Conservation (phyloP, 2,329 filamentous ascomycete genomes). For the Diaporthe sp. region DNA sequence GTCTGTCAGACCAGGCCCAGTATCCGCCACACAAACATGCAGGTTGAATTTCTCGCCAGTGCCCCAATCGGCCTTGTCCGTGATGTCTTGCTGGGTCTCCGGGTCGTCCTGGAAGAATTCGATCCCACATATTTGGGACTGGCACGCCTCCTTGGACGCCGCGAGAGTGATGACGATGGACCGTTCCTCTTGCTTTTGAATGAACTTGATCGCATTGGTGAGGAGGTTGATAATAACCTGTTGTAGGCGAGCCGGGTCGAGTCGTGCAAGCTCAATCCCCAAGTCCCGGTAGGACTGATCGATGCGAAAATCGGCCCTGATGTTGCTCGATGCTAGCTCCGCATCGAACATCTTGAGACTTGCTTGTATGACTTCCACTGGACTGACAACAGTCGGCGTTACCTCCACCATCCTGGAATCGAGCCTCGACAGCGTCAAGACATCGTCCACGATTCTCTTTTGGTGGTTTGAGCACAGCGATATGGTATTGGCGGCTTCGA, state of each 20-base stretch:
- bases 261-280: slow-evolving; percentile 75
- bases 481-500: slow-evolving; percentile 86
- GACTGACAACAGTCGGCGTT: slow-evolving; percentile 76
- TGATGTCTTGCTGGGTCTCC: slow-evolving; percentile 55
- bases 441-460: slow-evolving; percentile 81
- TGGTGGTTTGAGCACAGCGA: slow-evolving; percentile 83
- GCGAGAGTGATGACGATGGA: slow-evolving; percentile 73
- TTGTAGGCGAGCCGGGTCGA: slow-evolving; percentile 79
- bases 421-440: slow-evolving; percentile 79
- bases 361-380: slow-evolving; percentile 72
- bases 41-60: slow-evolving; percentile 76
- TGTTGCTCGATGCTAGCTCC: slow-evolving; percentile 77
- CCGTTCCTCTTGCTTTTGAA: slow-evolving; percentile 67
- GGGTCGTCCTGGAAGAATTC: slow-evolving; percentile 60
- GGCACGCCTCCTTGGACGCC: slow-evolving; percentile 65
- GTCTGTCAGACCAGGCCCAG: slow-evolving; percentile 75
- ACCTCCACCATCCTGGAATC: slow-evolving; percentile 80
- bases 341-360: slow-evolving; percentile 84
- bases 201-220: slow-evolving; percentile 74
- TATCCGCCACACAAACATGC: slow-evolving; percentile 78
- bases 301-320: slow-evolving; percentile 75
- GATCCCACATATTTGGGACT: slow-evolving; percentile 52
- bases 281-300: slow-evolving; percentile 74
- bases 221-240: slow-evolving; percentile 83
- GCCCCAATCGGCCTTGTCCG: slow-evolving; percentile 74